Percentiles rank a stretch among this genome's conserved stretches.
These are phyloP conservation scores for Paxillus ammoniavirescens DNA, from an alignment of 768 basidiomycete species.

Conservation along the genomic window DNA sequence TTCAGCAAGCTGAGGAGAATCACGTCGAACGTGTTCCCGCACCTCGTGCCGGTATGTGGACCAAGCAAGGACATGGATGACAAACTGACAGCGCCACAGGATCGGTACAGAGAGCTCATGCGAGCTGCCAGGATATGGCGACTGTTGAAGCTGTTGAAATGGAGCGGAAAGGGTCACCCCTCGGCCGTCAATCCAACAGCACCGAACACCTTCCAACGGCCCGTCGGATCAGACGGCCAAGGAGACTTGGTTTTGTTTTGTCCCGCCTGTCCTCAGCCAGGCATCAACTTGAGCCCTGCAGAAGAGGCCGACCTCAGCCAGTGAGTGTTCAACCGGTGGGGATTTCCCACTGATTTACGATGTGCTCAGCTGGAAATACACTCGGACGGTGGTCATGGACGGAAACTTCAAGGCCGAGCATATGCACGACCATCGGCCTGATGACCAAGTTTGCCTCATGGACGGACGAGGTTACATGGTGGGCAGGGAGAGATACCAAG, in stretches of 20 bases:
- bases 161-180: conserved; percentile 4
- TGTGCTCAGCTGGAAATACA: not conserved
- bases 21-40: conserved; percentile 1
- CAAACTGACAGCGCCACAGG: not conserved
- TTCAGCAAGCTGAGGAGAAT: not conserved
- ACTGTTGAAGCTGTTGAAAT: conserved; percentile 19
- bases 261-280: conserved; percentile 14
- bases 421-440: not conserved
- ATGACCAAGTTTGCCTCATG: conserved; percentile 2
- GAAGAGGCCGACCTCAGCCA: conserved; percentile 14
- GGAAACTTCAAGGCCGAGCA: conserved; percentile 27
- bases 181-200: no score
- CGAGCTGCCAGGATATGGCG: conserved; percentile 15
- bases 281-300: no score
- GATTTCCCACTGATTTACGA: no score
- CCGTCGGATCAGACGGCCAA: no score
- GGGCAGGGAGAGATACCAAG: not conserved
- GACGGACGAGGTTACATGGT: not conserved
- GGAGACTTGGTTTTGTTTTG: conserved; percentile 14
- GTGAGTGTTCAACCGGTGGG: not conserved
- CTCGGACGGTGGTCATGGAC: conserved; percentile 10
- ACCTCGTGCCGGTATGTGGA: not conserved
- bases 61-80: not conserved
- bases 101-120: conserved; percentile 20
- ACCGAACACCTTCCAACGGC: not conserved